A percentile compares a stretch with the other conserved stretches of the same genome.
These are phyloP conservation scores for Calocybe gambosa DNA, from an alignment of 1,284 basidiomycete species.

Conservation along the genomic window DNA sequence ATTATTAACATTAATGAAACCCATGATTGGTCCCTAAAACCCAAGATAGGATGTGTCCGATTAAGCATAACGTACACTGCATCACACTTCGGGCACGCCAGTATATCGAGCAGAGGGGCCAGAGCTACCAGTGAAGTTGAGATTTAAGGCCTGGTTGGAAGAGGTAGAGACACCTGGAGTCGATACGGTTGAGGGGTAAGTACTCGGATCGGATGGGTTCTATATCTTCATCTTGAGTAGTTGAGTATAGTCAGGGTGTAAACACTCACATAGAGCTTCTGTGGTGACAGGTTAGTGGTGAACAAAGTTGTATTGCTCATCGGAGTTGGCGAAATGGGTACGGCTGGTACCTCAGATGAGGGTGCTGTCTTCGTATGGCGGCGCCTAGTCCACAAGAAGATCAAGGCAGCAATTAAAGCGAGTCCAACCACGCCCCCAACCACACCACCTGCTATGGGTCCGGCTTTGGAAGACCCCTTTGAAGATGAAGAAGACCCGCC, in stretches of 20 bases:
- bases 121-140: slow-evolving; percentile 14
- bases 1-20: slow-evolving; percentile 3
- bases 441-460: slow-evolving; percentile 39
- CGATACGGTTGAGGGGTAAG: slow-evolving; percentile 18
- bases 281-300: slow-evolving; percentile 12
- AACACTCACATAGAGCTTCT: slow-evolving; percentile 28
- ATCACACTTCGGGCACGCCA: slow-evolving; percentile 30
- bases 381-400: slow-evolving; percentile 30
- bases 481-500: not conserved
- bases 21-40: not conserved
- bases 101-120: slow-evolving; percentile 23
- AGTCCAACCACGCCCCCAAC: slow-evolving; percentile 33
- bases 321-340: slow-evolving; percentile 20
- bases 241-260: slow-evolving; percentile 1
- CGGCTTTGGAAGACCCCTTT: slow-evolving; percentile 24
- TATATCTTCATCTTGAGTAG: slow-evolving; percentile 16
- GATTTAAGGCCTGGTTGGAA: slow-evolving; percentile 4
- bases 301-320: not conserved
- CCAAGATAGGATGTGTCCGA: not conserved
- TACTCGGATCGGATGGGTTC: slow-evolving; percentile 40
- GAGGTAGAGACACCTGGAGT: not conserved
- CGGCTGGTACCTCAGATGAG: slow-evolving; percentile 12
- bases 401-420: slow-evolving; percentile 25
- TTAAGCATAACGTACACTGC: not conserved
- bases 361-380: slow-evolving; percentile 20